Conservation (phyloP, 805 yeast species). For the Candida endomychidarum region DNA sequence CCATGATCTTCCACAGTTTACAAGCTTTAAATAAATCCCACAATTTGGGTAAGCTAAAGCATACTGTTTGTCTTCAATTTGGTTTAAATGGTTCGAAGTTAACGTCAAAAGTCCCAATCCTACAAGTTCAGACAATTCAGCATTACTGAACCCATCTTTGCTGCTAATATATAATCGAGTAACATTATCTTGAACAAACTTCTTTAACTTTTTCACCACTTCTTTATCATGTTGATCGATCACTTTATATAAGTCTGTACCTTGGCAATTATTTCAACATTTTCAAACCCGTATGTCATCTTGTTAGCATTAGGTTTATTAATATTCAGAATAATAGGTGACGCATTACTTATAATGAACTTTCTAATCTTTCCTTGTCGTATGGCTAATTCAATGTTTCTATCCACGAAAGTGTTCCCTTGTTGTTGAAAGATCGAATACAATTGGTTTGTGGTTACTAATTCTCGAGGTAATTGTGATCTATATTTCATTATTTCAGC, state of each 20-base stretch:
- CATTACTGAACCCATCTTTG: slow-evolving; percentile 22
- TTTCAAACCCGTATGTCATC: slow-evolving; percentile 44
- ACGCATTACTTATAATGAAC: slow-evolving; percentile 43
- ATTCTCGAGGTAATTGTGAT: slow-evolving; percentile 36
- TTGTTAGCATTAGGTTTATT: slow-evolving; percentile 33
- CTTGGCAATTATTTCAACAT: slow-evolving; percentile 37
- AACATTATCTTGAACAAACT: slow-evolving; percentile 24
- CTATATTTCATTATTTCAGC: slow-evolving; percentile 40
- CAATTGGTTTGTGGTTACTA: slow-evolving; percentile 46
- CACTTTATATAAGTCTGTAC: slow-evolving; percentile 22
- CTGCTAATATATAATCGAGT: slow-evolving; percentile 27
- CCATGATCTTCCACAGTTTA: slow-evolving; percentile 46
- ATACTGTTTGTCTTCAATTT: slow-evolving; percentile 39
- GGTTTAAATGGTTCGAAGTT: slow-evolving; percentile 44
- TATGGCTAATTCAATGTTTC: slow-evolving; percentile 37
- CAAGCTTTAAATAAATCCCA: slow-evolving; percentile 47
- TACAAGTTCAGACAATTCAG: slow-evolving; percentile 33
- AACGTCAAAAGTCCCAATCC: slow-evolving; percentile 45
- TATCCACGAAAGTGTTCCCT: slow-evolving; percentile 53
- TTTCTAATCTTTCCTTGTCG: slow-evolving; percentile 37
- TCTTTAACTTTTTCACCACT: slow-evolving; percentile 23
- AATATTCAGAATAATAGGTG: slow-evolving; percentile 44
- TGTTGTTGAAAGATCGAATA: slow-evolving; percentile 47
- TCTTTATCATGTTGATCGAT: slow-evolving; percentile 18
- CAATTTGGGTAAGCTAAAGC: slow-evolving; percentile 49